These are phyloP conservation scores for Fusarium brevicatenulatum DNA, from an alignment of 2,329 filamentous ascomycete genomes.

Conservation along the genomic window DNA sequence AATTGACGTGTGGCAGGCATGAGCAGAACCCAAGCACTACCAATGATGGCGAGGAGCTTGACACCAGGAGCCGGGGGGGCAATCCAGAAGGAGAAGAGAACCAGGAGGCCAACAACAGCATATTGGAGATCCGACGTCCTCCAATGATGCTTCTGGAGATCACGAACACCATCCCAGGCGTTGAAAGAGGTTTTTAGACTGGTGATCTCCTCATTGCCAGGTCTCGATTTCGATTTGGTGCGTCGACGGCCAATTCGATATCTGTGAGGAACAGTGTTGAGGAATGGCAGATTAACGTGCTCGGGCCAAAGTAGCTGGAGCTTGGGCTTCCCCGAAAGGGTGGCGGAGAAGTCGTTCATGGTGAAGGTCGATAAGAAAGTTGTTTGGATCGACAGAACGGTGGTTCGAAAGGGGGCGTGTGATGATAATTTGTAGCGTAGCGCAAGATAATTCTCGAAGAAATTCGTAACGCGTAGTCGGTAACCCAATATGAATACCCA, in stretches of 20 bases:
- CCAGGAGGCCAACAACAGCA: constrained; percentile 75
- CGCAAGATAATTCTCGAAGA: constrained; percentile 19
- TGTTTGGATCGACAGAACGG: constrained; percentile 19
- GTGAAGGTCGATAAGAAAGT: constrained; percentile 26
- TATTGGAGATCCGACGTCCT: constrained; percentile 88
- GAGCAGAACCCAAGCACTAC: constrained; percentile 75
- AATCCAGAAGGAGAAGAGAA: constrained; percentile 84
- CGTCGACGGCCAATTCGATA: constrained; percentile 53
- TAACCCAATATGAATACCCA: constrained; percentile 48
- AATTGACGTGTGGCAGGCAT: constrained; percentile 91
- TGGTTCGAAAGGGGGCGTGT: constrained; percentile 4
- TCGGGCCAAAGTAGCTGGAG: constrained; percentile 54
- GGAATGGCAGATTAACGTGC: constrained; percentile 54
- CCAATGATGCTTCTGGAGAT: constrained; percentile 82
- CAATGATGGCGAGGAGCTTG: constrained; percentile 77
- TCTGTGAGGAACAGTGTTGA: constrained; percentile 55
- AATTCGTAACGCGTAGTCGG: constrained; percentile 33
- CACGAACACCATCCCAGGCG: constrained; percentile 78
- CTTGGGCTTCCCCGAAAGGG: constrained; percentile 54
- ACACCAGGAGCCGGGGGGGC: constrained; percentile 82
- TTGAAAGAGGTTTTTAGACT: constrained; percentile 84
- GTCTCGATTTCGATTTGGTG: constrained; percentile 53
- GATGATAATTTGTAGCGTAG: constrained; percentile 14
- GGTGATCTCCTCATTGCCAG: constrained; percentile 70
- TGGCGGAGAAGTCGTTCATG: constrained; percentile 54